Percentiles rank a stretch among this genome's conserved stretches.
These are phyloP conservation scores for Phyllosticta citrichinensis DNA, from an alignment of 2,329 filamentous ascomycete genomes.

Conservation along the genomic window DNA sequence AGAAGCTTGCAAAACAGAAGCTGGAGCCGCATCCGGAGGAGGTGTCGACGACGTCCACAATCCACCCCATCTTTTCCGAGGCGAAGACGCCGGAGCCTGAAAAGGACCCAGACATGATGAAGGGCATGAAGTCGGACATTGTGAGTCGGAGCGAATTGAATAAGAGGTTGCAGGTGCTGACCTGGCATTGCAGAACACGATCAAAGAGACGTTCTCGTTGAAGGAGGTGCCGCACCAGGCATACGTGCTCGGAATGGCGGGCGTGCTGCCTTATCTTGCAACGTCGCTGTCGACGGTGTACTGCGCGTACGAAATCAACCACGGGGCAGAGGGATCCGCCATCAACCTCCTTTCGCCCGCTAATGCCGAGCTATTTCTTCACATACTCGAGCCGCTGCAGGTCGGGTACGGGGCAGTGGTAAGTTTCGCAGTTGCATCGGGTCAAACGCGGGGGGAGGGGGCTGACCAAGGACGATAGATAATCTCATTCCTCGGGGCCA, in stretches of 20 bases:
- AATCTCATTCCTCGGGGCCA: conserved; percentile 84
- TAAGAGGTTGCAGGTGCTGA: background rate
- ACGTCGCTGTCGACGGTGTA: conserved; percentile 77
- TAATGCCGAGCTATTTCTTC: conserved; percentile 60
- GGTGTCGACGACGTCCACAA: conserved; percentile 49
- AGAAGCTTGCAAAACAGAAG: conserved; percentile 43
- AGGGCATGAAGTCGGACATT: conserved; percentile 30
- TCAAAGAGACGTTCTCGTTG: conserved; percentile 40
- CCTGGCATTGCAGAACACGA: conserved; percentile 28
- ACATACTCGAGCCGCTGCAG: conserved; percentile 74
- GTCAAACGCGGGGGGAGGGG: background rate
- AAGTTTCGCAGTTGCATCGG: conserved; percentile 26
- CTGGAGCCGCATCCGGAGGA: conserved; percentile 50
- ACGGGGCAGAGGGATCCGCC: conserved; percentile 46
- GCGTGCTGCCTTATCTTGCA: conserved; percentile 56
- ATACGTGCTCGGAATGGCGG: conserved; percentile 41
- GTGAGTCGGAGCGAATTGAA: conserved; percentile 16
- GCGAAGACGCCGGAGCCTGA: conserved; percentile 24
- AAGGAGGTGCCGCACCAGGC: conserved; percentile 36
- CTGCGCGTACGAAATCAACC: conserved; percentile 74
- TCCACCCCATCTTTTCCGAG: conserved; percentile 32
- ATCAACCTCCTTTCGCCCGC: conserved; percentile 58
- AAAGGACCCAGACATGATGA: conserved; percentile 35
- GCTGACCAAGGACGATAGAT: conserved; percentile 42
- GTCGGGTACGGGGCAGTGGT: conserved; percentile 82